Evolutionary conservation across 805 yeast species (phyloP).

Genomic region (Saturnispora hagleri): DNA sequence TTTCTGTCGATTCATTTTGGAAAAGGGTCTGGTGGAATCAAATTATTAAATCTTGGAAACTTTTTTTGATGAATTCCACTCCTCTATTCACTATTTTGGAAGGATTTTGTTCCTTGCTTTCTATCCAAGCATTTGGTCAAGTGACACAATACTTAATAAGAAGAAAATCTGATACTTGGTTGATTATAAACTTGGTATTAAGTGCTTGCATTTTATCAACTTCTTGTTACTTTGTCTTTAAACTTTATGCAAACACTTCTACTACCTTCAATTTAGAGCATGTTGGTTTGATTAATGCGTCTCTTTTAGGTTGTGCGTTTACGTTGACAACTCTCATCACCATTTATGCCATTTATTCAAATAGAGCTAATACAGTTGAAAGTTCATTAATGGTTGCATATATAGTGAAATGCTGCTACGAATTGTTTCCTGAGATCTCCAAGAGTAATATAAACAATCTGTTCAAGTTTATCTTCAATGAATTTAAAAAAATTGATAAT

Average conservation of each 20-base stretch:
- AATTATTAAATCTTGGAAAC: slow-evolving; percentile 53
- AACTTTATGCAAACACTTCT: slow-evolving; percentile 69
- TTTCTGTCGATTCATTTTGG: slow-evolving; percentile 8
- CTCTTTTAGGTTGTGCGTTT: slow-evolving; percentile 76
- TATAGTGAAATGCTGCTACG: slow-evolving; percentile 86
- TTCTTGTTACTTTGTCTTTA: slow-evolving; percentile 67
- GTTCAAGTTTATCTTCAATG: slow-evolving; percentile 25
- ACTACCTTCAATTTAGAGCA: slow-evolving; percentile 19
- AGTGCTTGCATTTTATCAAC: slow-evolving; percentile 71
- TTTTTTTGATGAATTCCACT: slow-evolving; percentile 67
- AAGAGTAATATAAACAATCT: slow-evolving; percentile 30
- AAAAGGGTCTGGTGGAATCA: slow-evolving; percentile 27
- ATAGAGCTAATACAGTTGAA: slow-evolving; percentile 85
- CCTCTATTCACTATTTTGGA: slow-evolving; percentile 84
- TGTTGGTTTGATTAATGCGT: slow-evolving; percentile 64
- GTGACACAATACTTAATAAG: not conserved
- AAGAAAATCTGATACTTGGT: slow-evolving; percentile 36
- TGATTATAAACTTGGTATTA: slow-evolving; percentile 34
- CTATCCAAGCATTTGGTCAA: slow-evolving; percentile 81
- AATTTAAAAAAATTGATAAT: slow-evolving; percentile 27
- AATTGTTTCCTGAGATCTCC: slow-evolving; percentile 82
- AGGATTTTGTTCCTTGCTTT: slow-evolving; percentile 84
- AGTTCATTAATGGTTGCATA: slow-evolving; percentile 80
- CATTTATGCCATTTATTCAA: slow-evolving; percentile 72
- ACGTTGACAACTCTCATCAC: slow-evolving; percentile 70